These are phyloP conservation scores for Leptographium radiaticola DNA, from an alignment of 2,329 filamentous ascomycete genomes.

Conservation along the genomic window DNA sequence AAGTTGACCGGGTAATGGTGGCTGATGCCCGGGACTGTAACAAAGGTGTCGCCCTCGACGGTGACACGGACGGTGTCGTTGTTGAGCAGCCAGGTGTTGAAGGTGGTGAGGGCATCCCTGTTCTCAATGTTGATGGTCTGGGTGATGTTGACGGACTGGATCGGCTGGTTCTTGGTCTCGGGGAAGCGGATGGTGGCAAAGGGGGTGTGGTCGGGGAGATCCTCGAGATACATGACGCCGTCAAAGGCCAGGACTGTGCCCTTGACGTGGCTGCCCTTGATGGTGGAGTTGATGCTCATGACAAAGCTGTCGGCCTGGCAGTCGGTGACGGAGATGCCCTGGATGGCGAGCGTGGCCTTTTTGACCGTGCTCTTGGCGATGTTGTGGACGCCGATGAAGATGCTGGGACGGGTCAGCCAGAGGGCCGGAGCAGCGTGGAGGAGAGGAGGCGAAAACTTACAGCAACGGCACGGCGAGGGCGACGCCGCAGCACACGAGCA, in stretches of 20 bases:
- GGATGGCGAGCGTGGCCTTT: slow-evolving; percentile 35
- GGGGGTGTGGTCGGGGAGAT: slow-evolving; percentile 29
- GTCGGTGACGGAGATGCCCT: slow-evolving; percentile 35
- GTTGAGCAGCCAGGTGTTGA: slow-evolving; percentile 40
- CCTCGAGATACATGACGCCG: slow-evolving; percentile 42
- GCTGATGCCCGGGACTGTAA: slow-evolving; percentile 36
- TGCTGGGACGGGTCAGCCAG: slow-evolving; percentile 30
- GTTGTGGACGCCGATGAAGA: slow-evolving; percentile 42
- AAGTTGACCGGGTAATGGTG: slow-evolving; percentile 38
- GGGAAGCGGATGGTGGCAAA: slow-evolving; percentile 41
- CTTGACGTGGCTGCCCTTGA: slow-evolving; percentile 37
- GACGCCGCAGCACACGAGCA: slow-evolving; percentile 34
- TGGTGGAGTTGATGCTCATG: slow-evolving; percentile 43
- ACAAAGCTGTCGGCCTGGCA: slow-evolving; percentile 30
- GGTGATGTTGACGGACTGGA: slow-evolving; percentile 37
- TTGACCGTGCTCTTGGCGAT: slow-evolving; percentile 45
- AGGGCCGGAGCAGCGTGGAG: no score
- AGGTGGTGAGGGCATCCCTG: slow-evolving; percentile 34
- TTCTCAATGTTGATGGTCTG: slow-evolving; percentile 34
- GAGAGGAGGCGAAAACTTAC: slow-evolving; percentile 30
- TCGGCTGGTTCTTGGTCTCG: slow-evolving; percentile 31
- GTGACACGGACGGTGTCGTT: slow-evolving; percentile 37
- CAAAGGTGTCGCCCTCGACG: slow-evolving; percentile 36
- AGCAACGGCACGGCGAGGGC: slow-evolving; percentile 44
- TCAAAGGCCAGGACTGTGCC: slow-evolving; percentile 37